phyloP scores from a whole-genome alignment of 2,329 filamentous ascomycete species.

The Ceratocystis papillata region DNA sequence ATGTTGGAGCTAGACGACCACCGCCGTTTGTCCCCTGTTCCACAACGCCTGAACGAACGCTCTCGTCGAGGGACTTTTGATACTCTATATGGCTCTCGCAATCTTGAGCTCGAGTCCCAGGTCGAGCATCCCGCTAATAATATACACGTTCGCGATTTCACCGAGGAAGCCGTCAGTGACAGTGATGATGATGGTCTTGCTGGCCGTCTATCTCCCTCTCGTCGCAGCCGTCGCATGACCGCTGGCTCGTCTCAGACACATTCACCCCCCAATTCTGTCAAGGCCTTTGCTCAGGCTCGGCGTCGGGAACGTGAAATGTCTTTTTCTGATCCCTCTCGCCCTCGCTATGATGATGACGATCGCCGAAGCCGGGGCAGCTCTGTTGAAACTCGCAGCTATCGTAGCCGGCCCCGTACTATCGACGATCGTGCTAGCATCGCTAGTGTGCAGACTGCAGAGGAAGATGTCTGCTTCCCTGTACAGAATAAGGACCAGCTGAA shows the following conservation, averaged over 20 bases:
- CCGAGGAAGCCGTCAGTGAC: conserved; percentile 66
- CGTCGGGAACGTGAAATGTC: conserved; percentile 67
- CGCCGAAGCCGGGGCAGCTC: conserved; percentile 17
- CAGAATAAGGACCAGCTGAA: conserved; percentile 64
- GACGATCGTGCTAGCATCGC: conserved; percentile 52
- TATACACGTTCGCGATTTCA: conserved; percentile 64
- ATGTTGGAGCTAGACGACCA: conserved; percentile 82
- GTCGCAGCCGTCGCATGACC: conserved; percentile 44
- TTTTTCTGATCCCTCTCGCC: conserved; percentile 39
- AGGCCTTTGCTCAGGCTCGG: conserved; percentile 86
- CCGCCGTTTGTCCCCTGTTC: conserved; percentile 53
- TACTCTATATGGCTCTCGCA: conserved; percentile 50
- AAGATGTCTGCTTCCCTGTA: conserved; percentile 83
- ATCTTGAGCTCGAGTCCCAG: conserved; percentile 27
- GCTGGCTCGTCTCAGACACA: conserved; percentile 54
- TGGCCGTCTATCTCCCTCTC: conserved; percentile 35
- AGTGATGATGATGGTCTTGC: conserved; percentile 61
- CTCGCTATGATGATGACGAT: conserved; percentile 36
- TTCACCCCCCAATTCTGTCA: conserved; percentile 93
- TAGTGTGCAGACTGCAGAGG: conserved; percentile 62
- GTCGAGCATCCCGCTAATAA: conserved; percentile 30
- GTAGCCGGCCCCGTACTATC: conserved; percentile 44
- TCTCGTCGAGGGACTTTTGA: conserved; percentile 63
- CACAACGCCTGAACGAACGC: conserved; percentile 47
- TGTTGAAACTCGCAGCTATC: conserved; percentile 18